Percentiles rank a stretch among this genome's conserved stretches.
Conservation (phyloP, 306 rosid species). For the Medicago truncatula region DNA sequence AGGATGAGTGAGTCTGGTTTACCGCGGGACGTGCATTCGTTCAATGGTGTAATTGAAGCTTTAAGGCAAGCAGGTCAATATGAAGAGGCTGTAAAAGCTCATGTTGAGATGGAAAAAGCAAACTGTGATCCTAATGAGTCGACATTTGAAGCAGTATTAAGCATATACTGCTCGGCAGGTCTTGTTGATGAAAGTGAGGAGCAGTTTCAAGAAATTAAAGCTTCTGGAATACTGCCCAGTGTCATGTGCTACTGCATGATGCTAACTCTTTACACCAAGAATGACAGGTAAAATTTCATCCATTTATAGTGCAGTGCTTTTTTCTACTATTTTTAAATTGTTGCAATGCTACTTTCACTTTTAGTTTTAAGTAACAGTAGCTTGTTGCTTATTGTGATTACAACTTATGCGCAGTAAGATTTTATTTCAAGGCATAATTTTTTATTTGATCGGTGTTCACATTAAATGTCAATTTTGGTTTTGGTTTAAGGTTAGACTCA, state of each 20-base stretch:
- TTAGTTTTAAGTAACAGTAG: conserved; percentile 4
- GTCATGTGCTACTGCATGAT: conserved; percentile 97
- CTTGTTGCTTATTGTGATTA: background rate
- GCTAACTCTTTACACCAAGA: conserved; percentile 89
- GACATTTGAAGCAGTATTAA: conserved; percentile 81
- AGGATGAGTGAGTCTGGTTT: conserved; percentile 71
- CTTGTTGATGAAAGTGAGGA: conserved; percentile 91
- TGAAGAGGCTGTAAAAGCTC: conserved; percentile 84
- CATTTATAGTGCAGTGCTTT: conserved; percentile 9
- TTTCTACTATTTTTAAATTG: conserved; percentile 23
- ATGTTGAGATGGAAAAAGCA: conserved; percentile 78
- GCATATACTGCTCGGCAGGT: conserved; percentile 83
- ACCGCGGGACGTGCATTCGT: conserved; percentile 63
- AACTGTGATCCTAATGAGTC: conserved; percentile 78
- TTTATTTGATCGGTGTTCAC: background rate
- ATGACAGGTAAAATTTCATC: conserved; percentile 63
- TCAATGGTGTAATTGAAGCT: conserved; percentile 81
- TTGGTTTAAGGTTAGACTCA: conserved; percentile 9
- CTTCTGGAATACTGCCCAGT: conserved; percentile 78
- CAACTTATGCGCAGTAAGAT: background rate
- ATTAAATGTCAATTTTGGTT: conserved; percentile 6
- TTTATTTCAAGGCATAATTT: background rate
- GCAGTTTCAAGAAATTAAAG: conserved; percentile 88
- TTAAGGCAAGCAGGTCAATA: conserved; percentile 87
- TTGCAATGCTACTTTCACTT: conserved; percentile 20